Evolutionary conservation across 116 monocot genomes (phyloP), one percentile per base, ranked within the genome.

Genomic region (Cymodocea nodosa): DNA sequence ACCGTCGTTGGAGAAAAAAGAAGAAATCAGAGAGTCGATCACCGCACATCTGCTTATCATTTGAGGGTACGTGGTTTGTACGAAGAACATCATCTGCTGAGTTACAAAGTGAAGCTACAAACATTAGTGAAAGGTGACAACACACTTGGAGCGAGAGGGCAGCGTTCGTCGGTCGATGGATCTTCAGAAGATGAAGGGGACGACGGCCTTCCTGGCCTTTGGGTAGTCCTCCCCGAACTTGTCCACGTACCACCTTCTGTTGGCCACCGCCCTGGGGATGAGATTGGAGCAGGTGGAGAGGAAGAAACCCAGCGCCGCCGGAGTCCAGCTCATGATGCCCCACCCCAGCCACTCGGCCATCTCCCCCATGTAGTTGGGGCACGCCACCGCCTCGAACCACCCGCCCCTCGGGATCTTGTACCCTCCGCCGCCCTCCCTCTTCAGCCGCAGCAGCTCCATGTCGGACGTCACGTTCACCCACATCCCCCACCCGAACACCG

Each of bases 341-440:
- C 84, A 97, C 1, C 91, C 97, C 18, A 91, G 55, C 97, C 97
- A 97, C 83, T 97, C 97, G 52, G 68, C 76, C 50, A 54, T 61
- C 74, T 97, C 91, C 22, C 87, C 97, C 87, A 88, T 82, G 76
- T 97, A 97, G 56, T 97, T 97, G 2, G 91, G 88, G 65, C 80
- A 83, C 52, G 71, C 64, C 59, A 97, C 97, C 66, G 53, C 5
- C 69, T 97, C 91, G 68, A 97, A 97, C 91, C 83, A 90, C 8
- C 91, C 83, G 15, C 97, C 91, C 53, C 71, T 51, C 13, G 97
- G 97, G 13, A 90, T 70, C 73, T 60, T 77, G 71, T 97, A 97
- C 52, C 75, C 82, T 5, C 77, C 76, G 3, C 63, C 70, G 2
- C 70, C 84, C 58, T 75, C 75, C 69, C 35, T 74, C 78, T 82